Evolutionary conservation across 306 rosid species (phyloP), one percentile per base, ranked within the genome.

Genomic region (Prunus armeniaca): DNA sequence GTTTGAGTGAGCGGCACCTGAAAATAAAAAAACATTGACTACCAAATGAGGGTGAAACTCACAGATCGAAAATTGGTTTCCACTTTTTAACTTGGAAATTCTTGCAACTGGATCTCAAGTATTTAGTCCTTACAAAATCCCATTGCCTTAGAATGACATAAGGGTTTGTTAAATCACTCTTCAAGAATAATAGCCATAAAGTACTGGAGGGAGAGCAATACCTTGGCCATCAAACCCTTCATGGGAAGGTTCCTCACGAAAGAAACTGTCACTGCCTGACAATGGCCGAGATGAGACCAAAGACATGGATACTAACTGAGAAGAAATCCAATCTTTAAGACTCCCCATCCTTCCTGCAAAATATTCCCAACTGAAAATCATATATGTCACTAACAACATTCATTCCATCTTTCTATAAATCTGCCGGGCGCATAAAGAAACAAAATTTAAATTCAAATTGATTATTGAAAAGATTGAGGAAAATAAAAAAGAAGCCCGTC

Each of bases 271-370:
- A 69, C 90, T 69, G 61, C 87, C 88, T 0, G 91, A 87, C 71
- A 88, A 76, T 20, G 97, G 90, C 50, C 85, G 77, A 32, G 97
- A 80, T 30, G 89, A 89, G 73, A 89, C 86, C 88, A 89, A 71
- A 13, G 97, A 88, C 67, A 83, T 90, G 80, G 97, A 91, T 32
- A 92, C 78, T 24, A 95, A 66, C 78, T 92, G 99, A 72, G 99
- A 88, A 70, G 89, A 86, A 68, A 95, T 43, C 97, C 97, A 92
- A 46, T 95, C 96, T 73, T 88, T 86, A 58, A 90, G 62, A 79
- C 91, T 87, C 82, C 89, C 89, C 99, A 95, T 95, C 77, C 75
- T 87, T 74, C 90, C 88, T 86, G 89, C 90, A 79, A 62, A 80
- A 51, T 38, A 69, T 72, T 74, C 45, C 62, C 83, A 76, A 61